Evolutionary conservation across 164 flowering plant genomes (phyloP).

Genomic region (Aristolochia fimbriata): DNA sequence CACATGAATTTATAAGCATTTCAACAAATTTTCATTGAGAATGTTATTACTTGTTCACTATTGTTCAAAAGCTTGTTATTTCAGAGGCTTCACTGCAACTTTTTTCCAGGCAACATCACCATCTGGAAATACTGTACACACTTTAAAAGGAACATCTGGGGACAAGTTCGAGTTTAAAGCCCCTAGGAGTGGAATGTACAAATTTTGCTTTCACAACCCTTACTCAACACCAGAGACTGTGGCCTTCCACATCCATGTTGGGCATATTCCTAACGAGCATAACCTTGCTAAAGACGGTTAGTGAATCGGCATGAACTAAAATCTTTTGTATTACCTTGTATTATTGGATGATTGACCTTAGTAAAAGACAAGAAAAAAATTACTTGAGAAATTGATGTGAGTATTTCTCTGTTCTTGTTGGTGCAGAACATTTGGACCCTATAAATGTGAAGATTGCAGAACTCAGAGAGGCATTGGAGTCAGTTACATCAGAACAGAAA

Average conservation of each 20-base stretch:
- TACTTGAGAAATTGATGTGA: no score
- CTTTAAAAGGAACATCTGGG: slow-evolving; percentile 79
- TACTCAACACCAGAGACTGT: slow-evolving; percentile 83
- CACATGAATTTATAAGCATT: no score
- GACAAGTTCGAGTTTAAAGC: slow-evolving; percentile 90
- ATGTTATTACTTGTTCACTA: no score
- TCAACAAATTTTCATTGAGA: no score
- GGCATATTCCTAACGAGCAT: slow-evolving; percentile 90
- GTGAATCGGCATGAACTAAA: slow-evolving; percentile 11
- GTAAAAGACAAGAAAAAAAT: no score
- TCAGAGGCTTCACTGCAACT: background rate
- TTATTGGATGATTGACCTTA: no score
- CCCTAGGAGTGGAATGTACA: slow-evolving; percentile 90
- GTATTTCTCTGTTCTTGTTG: background rate
- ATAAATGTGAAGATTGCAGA: slow-evolving; percentile 89
- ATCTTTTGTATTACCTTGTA: background rate
- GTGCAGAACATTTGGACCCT: slow-evolving; percentile 89
- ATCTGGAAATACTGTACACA: slow-evolving; percentile 53
- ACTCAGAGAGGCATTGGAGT: slow-evolving; percentile 85
- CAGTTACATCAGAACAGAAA: slow-evolving; percentile 87
- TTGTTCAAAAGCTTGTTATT: no score
- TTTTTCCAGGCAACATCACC: slow-evolving; percentile 71
- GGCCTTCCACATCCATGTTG: slow-evolving; percentile 87
- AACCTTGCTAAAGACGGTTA: slow-evolving; percentile 97
- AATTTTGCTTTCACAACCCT: slow-evolving; percentile 90